Evolutionary conservation across 768 basidiomycete species (phyloP).

Genomic region (Dictyophora rubrovolvata): DNA sequence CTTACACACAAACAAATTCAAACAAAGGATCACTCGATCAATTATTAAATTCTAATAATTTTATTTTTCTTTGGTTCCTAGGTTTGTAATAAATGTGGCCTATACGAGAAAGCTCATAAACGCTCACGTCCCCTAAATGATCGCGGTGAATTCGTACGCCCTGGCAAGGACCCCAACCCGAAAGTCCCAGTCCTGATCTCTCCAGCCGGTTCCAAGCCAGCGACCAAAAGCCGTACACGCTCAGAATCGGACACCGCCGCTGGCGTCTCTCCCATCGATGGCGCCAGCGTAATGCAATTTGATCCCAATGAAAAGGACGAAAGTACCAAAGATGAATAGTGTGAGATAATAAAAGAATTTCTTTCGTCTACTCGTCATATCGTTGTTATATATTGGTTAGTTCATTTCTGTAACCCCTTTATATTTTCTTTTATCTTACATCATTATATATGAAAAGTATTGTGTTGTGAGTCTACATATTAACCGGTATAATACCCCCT

Average conservation of each 20-base stretch:
- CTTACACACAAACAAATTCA: too few relatives aligned
- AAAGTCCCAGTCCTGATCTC: neutral
- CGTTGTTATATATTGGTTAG: neutral
- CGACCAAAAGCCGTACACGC: neutral
- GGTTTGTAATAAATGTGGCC: slow-evolving; percentile 10
- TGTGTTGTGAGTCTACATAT: too few relatives aligned
- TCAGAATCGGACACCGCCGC: neutral
- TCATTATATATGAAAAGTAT: neutral
- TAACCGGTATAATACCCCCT: too few relatives aligned
- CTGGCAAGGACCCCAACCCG: slow-evolving; percentile 1
- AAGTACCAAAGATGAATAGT: neutral
- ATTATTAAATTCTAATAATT: neutral
- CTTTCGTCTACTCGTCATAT: neutral
- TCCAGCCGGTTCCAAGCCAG: neutral
- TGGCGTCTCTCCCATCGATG: neutral
- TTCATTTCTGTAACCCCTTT: neutral
- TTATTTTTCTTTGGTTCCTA: neutral
- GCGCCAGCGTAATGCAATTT: slow-evolving; percentile 3
- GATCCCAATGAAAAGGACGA: neutral
- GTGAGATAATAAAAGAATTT: neutral
- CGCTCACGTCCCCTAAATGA: slow-evolving; percentile 5
- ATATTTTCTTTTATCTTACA: neutral
- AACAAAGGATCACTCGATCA: too few relatives aligned
- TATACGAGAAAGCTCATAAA: slow-evolving; percentile 10
- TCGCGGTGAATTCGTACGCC: slow-evolving; percentile 8